Percentiles rank a stretch among this genome's conserved stretches.
Conservation (phyloP, 1,139 yeast species). For the Yamadazyma trypodendri region DNA sequence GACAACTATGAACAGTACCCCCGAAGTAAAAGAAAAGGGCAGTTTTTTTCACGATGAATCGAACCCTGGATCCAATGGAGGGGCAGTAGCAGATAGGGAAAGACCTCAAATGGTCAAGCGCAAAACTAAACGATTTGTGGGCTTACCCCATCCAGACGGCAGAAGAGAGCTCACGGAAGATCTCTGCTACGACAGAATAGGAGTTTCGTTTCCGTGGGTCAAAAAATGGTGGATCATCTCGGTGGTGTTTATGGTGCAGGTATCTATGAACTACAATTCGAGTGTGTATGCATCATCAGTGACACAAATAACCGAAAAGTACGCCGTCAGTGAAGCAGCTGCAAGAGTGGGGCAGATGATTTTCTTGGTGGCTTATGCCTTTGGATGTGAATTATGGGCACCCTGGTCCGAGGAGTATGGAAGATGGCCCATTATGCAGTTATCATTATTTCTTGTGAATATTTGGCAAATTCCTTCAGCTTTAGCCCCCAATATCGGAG, state of each 20-base stretch:
- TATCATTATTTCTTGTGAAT: conserved; percentile 31
- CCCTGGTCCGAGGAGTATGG: conserved; percentile 42
- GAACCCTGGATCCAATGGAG: neutral
- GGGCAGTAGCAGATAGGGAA: neutral
- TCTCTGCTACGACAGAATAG: conserved; percentile 33
- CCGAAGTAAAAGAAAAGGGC: conserved; percentile 4
- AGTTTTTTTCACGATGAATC: conserved; percentile 9
- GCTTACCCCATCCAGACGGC: conserved; percentile 20
- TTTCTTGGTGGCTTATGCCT: conserved; percentile 34
- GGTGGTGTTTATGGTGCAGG: conserved; percentile 33
- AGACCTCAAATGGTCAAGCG: conserved; percentile 9
- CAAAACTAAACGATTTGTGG: conserved; percentile 11
- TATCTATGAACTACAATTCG: conserved; percentile 39
- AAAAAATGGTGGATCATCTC: conserved; percentile 34
- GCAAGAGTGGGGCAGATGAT: conserved; percentile 34
- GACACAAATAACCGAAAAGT: conserved; percentile 25
- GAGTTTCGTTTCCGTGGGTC: conserved; percentile 24
- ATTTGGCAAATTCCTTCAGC: conserved; percentile 37
- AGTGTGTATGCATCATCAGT: conserved; percentile 32
- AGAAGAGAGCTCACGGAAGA: conserved; percentile 27
- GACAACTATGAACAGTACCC: conserved; percentile 11
- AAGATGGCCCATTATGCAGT: conserved; percentile 36
- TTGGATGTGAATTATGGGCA: conserved; percentile 43
- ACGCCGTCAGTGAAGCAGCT: conserved; percentile 25
- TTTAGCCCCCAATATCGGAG: conserved; percentile 32